Conservation (phyloP, 164 flowering plant species). For the Piper longum region DNA sequence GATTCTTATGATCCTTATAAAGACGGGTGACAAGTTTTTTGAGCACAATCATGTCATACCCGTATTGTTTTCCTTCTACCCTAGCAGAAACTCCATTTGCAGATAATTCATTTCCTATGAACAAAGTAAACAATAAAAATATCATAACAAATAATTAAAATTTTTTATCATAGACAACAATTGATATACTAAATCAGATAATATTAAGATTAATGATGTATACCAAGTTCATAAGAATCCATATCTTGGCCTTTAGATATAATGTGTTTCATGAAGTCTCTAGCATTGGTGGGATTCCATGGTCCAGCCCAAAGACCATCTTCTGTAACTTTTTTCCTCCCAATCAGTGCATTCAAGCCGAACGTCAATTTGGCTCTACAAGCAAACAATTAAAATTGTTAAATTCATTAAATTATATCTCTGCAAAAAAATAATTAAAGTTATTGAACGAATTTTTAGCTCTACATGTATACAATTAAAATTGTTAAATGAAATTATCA, state of each 20-base stretch:
- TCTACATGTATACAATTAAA: constrained; percentile 19
- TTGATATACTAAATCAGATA: not conserved
- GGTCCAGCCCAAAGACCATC: constrained; percentile 24
- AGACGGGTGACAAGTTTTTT: constrained; percentile 21
- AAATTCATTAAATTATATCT: not conserved
- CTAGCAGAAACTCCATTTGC: constrained; percentile 37
- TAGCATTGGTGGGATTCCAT: constrained; percentile 42
- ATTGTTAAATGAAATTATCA: not conserved
- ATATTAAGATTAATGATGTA: not conserved
- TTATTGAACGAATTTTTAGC: constrained; percentile 31
- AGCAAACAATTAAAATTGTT: not conserved
- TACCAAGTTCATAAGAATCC: constrained; percentile 64
- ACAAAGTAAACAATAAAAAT: not conserved
- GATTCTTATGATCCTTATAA: constrained; percentile 14
- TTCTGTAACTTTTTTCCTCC: constrained; percentile 15
- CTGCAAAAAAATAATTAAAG: not conserved
- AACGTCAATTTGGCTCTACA: constrained; percentile 51
- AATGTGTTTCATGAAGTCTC: constrained; percentile 36
- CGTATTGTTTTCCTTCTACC: constrained; percentile 33
- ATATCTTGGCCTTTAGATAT: constrained; percentile 41
- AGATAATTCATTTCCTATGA: constrained; percentile 54
- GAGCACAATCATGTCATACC: constrained; percentile 26
- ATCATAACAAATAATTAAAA: not conserved
- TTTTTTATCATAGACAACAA: not conserved
- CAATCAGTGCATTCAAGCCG: constrained; percentile 54